phyloP scores from a whole-genome alignment of 2,329 filamentous ascomycete genomes.

The Penicillium sp. region DNA sequence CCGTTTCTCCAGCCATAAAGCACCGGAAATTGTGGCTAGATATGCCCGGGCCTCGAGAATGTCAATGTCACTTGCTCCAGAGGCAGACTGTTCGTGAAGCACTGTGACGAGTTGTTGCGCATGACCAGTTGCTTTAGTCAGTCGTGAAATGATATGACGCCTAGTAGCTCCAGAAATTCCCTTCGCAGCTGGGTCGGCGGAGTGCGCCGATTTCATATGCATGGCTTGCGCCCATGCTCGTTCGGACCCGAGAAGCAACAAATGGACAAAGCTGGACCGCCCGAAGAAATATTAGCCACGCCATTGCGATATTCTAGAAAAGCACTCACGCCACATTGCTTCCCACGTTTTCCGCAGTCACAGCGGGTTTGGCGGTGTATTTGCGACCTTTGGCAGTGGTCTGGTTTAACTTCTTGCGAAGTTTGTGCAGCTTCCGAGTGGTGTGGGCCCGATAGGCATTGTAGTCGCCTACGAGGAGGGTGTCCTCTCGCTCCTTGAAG shows the following conservation, averaged over 20 bases:
- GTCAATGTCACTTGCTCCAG: conserved; percentile 63
- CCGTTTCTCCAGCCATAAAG: conserved; percentile 78
- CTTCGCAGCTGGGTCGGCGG: conserved; percentile 64
- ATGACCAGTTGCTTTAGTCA: conserved; percentile 69
- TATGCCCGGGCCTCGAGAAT: conserved; percentile 84
- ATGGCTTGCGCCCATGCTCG: conserved; percentile 93
- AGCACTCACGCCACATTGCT: conserved; percentile 65
- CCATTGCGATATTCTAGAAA: neutral
- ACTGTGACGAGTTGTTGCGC: conserved; percentile 63
- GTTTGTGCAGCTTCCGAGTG: conserved; percentile 71
- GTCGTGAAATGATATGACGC: conserved; percentile 80
- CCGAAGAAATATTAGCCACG: conserved; percentile 9
- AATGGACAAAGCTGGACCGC: conserved; percentile 59
- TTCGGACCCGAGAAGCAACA: conserved; percentile 82
- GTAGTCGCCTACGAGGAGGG: conserved; percentile 83
- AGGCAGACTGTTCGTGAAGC: conserved; percentile 57
- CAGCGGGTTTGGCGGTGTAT: conserved; percentile 62
- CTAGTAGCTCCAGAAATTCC: conserved; percentile 72
- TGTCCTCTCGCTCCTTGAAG: conserved; percentile 70
- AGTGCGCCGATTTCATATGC: conserved; percentile 80
- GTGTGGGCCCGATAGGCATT: conserved; percentile 74
- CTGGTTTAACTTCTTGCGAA: conserved; percentile 78
- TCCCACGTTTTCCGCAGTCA: conserved; percentile 70
- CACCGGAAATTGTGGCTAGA: conserved; percentile 66
- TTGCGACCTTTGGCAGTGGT: conserved; percentile 81